A percentile compares a stretch with the other conserved stretches of the same genome.
These are phyloP conservation scores for Aspergillus cavernicola DNA, from an alignment of 495 filamentous ascomycete species.

Conservation along the genomic window DNA sequence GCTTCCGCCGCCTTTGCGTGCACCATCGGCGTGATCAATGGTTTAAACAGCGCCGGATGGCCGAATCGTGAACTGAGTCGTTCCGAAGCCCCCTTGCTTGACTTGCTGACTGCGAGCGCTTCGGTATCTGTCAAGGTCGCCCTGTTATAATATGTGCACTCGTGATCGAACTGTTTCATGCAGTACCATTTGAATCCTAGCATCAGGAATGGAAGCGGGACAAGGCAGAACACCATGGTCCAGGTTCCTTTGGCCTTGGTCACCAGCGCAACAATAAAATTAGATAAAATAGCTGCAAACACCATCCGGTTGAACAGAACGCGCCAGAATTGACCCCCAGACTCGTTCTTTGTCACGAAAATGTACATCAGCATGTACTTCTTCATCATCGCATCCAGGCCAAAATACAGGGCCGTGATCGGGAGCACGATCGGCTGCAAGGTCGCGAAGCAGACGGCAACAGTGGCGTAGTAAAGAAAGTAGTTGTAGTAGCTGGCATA, in stretches of 20 bases:
- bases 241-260: constrained; percentile 56
- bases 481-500: constrained; percentile 96
- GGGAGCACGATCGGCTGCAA: constrained; percentile 90
- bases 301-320: constrained; percentile 86
- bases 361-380: constrained; percentile 95
- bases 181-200: constrained; percentile 86
- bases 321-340: constrained; percentile 91
- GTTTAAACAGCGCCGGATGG: constrained; percentile 84
- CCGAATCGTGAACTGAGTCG: constrained; percentile 79
- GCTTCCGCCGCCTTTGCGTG: constrained; percentile 82
- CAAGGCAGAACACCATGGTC: constrained; percentile 61
- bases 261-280: constrained; percentile 72
- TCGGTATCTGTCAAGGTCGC: constrained; percentile 56
- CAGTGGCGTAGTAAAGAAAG: constrained; percentile 90
- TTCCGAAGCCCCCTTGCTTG: constrained; percentile 56
- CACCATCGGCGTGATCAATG: constrained; percentile 93
- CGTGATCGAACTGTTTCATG: constrained; percentile 66
- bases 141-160: constrained; percentile 72
- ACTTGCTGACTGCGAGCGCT: constrained; percentile 41
- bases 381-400: constrained; percentile 81
- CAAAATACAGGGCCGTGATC: constrained; percentile 86
- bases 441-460: constrained; percentile 79
- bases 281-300: constrained; percentile 75
- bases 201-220: constrained; percentile 78
- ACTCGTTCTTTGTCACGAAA: constrained; percentile 94